These are phyloP conservation scores for Russula olivacea DNA, from an alignment of 768 basidiomycete species.

Conservation along the genomic window DNA sequence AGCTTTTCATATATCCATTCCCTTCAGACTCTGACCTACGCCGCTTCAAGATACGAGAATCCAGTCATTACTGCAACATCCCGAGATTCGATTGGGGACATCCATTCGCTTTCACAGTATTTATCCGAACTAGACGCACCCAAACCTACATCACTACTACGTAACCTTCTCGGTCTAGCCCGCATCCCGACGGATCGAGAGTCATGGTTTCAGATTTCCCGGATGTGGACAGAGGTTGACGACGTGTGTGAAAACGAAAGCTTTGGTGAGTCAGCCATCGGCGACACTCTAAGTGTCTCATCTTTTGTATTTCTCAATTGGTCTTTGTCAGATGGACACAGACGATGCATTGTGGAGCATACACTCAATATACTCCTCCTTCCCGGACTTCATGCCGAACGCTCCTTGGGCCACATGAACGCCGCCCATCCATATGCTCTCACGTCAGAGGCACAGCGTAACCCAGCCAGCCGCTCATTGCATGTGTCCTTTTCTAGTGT, in stretches of 20 bases:
- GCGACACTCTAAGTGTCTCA: neutral
- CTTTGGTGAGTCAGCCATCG: conserved; percentile 49
- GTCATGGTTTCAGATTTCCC: conserved; percentile 56
- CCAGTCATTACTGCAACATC: conserved; percentile 72
- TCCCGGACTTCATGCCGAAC: conserved; percentile 54
- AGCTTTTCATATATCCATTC: conserved; percentile 19
- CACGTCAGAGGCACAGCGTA: conserved; percentile 24
- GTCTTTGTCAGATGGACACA: conserved; percentile 54
- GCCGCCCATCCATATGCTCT: conserved; percentile 27
- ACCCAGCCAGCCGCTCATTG: conserved; percentile 22
- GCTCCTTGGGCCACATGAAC: conserved; percentile 27
- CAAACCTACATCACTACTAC: conserved; percentile 55
- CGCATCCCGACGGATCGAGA: conserved; percentile 32
- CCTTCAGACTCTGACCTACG: conserved; percentile 37
- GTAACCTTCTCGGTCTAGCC: conserved; percentile 46
- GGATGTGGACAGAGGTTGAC: conserved; percentile 69
- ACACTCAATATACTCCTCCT: conserved; percentile 71
- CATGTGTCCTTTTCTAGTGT: conserved; percentile 27
- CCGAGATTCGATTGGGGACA: conserved; percentile 64
- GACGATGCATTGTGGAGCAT: conserved; percentile 71
- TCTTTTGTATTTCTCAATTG: neutral
- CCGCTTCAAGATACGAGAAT: conserved; percentile 60
- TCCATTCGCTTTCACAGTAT: conserved; percentile 55
- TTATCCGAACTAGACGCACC: conserved; percentile 61
- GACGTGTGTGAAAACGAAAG: conserved; percentile 75